Conservation (phyloP, 768 basidiomycete genomes). For the Boletus rubroflammeus region DNA sequence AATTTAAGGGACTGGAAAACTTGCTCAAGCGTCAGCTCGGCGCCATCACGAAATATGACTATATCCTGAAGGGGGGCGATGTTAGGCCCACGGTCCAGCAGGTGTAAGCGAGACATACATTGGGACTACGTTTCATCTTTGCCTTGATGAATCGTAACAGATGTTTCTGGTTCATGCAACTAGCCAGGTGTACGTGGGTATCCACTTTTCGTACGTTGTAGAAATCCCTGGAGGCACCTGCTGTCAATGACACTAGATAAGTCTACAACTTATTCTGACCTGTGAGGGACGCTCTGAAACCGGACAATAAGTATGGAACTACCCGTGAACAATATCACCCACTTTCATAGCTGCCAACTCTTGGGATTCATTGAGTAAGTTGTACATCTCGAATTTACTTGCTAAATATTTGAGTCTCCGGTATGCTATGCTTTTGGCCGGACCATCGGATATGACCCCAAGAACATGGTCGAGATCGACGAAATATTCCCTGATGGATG, state of each 20-base stretch:
- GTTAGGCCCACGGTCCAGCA: not conserved
- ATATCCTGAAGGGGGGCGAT: conserved; percentile 60
- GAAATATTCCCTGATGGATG: conserved; percentile 91
- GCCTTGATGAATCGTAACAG: conserved; percentile 96
- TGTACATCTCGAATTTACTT: conserved; percentile 94
- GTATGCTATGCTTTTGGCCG: conserved; percentile 94
- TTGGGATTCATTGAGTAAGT: conserved; percentile 86
- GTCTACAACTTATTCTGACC: conserved; percentile 11
- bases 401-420: conserved; percentile 85
- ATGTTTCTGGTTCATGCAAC: conserved; percentile 99
- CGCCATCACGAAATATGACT: conserved; percentile 92
- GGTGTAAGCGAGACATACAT: conserved; percentile 44
- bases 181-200: conserved; percentile 98
- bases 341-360: conserved; percentile 98
- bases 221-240: conserved; percentile 68
- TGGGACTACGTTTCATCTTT: conserved; percentile 88
- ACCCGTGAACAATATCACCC: conserved; percentile 16
- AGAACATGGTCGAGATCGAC: conserved; percentile 92
- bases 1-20: conserved; percentile 96
- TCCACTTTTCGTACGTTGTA: conserved; percentile 99
- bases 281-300: conserved; percentile 31
- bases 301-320: conserved; percentile 1
- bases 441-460: conserved; percentile 89
- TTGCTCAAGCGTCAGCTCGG: conserved; percentile 81
- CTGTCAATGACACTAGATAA: conserved; percentile 1